Base-by-base conservation (phyloP, 2,329 filamentous ascomycete species). In the Neodidymelliopsis sp. region DNA sequence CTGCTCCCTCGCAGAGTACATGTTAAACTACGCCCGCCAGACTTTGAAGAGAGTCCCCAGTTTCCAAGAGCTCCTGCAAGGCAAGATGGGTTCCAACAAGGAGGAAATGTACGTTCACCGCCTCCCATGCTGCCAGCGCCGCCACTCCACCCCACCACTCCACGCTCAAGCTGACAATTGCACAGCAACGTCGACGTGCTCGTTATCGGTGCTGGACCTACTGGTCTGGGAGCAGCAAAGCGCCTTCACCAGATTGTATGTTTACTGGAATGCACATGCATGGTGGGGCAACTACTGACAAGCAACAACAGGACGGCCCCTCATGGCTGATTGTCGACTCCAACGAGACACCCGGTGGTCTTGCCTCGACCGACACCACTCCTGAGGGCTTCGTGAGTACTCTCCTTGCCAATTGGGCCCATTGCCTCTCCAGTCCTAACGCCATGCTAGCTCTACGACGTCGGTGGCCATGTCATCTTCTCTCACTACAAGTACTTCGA, bases 401-500 rank as follows among this genome's bases (percentile, higher is more conserved):
- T 28, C 33, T 29, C 31, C 13, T 27, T 33, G 20, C 39, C 57
- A 53, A 52, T 49, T 47, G 44, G 15, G 20, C 15, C n/a, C 2
- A 35, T 37, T 12, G 24, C 28, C 20, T n/a, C 12, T 39, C 27
- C 19, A 13, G 6, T 22, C 24, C 68, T 71, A 49, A 72, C 54
- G 12, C 5, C 35, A n/a, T 43, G 37, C 35, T 54, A 72, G 93
- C 85, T 99, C 68, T 99, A 97, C 84, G 94, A 99, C 79, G 94
- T 99, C 67, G 92, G 92, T 74, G 92, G 92, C 67, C 92, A 97
- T 79, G 92, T 97, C 78, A 97, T 97, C 80, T 97, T 97, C 84
- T 97, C 92, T 66, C 92, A 97, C 85, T 99, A 99, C 88, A 97
- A 97, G 81, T 99, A 99, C 86, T 99, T 99, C 75, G 94, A 99